Evolutionary conservation across 345 rosid species (phyloP), one percentile per base, ranked within the genome.

Genomic region (Stellera chamaejasme): DNA sequence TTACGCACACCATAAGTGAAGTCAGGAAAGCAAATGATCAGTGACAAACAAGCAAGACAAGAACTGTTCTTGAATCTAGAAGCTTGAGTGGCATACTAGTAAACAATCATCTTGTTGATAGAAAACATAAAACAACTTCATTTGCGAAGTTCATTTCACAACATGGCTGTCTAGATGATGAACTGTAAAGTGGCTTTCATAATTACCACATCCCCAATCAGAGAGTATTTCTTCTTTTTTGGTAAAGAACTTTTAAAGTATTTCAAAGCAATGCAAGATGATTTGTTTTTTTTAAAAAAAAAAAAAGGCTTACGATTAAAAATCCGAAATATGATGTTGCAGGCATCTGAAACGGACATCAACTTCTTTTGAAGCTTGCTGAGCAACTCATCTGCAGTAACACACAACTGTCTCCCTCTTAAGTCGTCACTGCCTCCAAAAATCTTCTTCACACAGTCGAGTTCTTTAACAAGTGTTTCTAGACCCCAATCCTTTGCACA

Each of bases 401-500:
- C 32, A 55, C 81, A 74, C 69, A 88, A 73, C 47, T 82, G 77
- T 72, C 81, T 85, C 59, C 88, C 96, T 71, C 77, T 85, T 11
- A 45, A 67, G 73, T 88, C 93, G 52, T 77, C 77, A 32, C 96
- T 85, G 56, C 84, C 82, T 66, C 64, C 56, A 68, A 88, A 88
- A 56, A 88, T 75, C 73, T 73, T 76, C 70, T 67, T 62, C 32
- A 85, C 93, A 41, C 93, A 82, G 32, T 81, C 82, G 16, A 88
- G 86, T 74, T 88, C 96, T 75, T 77, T 85, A 36, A 72, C 48
- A 0, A 82, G 65, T 25, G 77, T 77, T 46, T 79, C 86, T 6
- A 60, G 71, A 15, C 67, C 84, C 96, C 96, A 88, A 53, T 77
- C 75, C 72, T 79, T 81, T 0, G 90, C 90, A 52, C 90, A 88